phyloP scores from a whole-genome alignment of 495 filamentous ascomycete species.

The Neurospora sp. region DNA sequence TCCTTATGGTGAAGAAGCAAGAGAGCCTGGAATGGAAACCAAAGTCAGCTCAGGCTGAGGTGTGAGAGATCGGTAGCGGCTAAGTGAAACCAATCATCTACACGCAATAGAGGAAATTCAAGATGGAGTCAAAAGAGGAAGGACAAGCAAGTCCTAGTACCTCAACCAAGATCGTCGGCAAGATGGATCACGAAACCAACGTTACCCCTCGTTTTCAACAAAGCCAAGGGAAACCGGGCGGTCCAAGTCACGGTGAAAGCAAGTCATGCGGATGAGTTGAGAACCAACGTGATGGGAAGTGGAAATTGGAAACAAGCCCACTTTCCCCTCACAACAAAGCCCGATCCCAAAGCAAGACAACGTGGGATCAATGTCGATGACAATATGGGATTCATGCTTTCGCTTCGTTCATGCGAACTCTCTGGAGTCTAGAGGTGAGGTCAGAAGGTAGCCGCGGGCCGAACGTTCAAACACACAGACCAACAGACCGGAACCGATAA shows the following conservation, averaged over 20 bases:
- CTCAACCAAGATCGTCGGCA: neutral
- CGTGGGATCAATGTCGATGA: neutral
- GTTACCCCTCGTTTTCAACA: neutral
- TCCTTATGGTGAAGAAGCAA: neutral
- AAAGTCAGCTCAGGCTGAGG: neutral
- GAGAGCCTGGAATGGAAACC: neutral
- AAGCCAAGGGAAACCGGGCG: neutral
- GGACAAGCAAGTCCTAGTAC: neutral
- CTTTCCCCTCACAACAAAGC: neutral
- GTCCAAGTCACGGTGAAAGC: neutral
- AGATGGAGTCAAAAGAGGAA: neutral
- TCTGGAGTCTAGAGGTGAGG: neutral
- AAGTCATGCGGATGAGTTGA: neutral
- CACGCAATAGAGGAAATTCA: neutral
- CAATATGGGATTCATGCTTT: neutral
- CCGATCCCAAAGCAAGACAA: neutral
- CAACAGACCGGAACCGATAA: neutral
- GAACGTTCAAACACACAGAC: neutral
- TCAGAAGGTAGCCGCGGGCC: neutral
- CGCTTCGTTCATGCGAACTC: neutral
- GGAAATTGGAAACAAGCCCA: neutral
- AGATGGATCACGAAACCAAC: neutral
- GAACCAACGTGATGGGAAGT: neutral
- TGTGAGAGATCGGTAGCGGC: neutral
- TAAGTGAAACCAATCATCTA: neutral